These are phyloP conservation scores for Paracorniculantispora psalliotae DNA, from an alignment of 2,329 filamentous ascomycete genomes.

Conservation along the genomic window DNA sequence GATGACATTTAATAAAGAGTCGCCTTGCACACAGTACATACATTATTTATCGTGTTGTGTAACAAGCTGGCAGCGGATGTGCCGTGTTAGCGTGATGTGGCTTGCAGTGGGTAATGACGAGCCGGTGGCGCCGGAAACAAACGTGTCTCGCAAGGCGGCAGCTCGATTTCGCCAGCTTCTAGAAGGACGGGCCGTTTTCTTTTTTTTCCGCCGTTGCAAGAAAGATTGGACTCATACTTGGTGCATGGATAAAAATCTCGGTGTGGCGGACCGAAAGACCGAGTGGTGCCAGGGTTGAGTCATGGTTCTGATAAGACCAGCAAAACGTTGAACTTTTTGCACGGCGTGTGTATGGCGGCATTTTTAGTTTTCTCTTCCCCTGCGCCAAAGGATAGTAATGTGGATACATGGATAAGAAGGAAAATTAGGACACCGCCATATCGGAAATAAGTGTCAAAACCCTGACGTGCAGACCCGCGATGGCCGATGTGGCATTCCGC, in stretches of 20 bases:
- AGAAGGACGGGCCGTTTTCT: not conserved
- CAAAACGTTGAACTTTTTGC: not conserved
- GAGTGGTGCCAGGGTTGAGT: not conserved
- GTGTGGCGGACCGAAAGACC: constrained; percentile 5
- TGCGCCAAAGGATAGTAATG: not conserved
- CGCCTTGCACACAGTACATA: not conserved
- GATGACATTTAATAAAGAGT: not conserved
- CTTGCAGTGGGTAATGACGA: not conserved
- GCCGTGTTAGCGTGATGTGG: not conserved
- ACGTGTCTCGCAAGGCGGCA: not conserved
- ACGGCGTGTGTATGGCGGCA: not conserved
- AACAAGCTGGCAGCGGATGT: not conserved
- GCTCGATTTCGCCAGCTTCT: not conserved
- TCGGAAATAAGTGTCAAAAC: not conserved
- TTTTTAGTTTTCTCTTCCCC: not conserved
- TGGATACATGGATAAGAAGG: not conserved
- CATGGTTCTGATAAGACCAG: not conserved
- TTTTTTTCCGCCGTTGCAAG: not conserved
- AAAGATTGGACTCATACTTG: not conserved
- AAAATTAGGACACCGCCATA: not conserved
- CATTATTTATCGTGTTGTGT: not conserved
- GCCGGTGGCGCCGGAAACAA: not conserved
- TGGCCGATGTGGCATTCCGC: not conserved
- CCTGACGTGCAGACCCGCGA: not conserved
- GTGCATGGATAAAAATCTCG: not conserved